A percentile compares a stretch with the other conserved stretches of the same genome.
These are phyloP conservation scores for Mortierella sp. DNA, from an alignment of 371 early-diverging fungal genomes.

Conservation along the genomic window DNA sequence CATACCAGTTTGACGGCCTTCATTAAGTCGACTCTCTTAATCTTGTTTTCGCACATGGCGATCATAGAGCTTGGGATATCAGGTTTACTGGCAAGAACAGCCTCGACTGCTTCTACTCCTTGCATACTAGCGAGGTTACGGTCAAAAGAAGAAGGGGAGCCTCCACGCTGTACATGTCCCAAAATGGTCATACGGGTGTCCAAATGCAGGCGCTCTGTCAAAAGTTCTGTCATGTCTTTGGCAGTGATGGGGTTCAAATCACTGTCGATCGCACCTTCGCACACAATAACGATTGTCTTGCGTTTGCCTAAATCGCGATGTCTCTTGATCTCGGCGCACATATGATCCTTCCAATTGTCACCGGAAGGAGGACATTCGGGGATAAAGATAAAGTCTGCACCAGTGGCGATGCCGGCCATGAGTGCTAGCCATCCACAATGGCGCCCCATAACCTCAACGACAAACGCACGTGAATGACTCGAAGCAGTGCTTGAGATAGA, in stretches of 20 bases:
- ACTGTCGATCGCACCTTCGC: slow-evolving; percentile 98
- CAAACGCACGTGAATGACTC: slow-evolving; percentile 98
- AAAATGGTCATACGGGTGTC: slow-evolving; percentile 96
- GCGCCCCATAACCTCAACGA: slow-evolving; percentile 99
- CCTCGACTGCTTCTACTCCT: slow-evolving; percentile 97
- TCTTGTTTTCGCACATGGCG: slow-evolving; percentile 89
- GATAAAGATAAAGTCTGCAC: slow-evolving; percentile 98
- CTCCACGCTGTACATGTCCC: slow-evolving; percentile 99
- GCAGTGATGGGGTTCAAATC: slow-evolving; percentile 92
- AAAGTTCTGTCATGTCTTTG: slow-evolving; percentile 85
- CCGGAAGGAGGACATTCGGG: slow-evolving; percentile 95
- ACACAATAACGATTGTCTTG: slow-evolving; percentile 95
- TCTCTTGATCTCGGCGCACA: slow-evolving; percentile 81
- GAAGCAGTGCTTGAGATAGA: slow-evolving; percentile 95
- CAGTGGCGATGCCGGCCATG: slow-evolving; percentile 94
- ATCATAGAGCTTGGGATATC: slow-evolving; percentile 93
- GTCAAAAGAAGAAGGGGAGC: slow-evolving; percentile 95
- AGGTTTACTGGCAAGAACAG: slow-evolving; percentile 87
- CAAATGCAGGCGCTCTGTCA: slow-evolving; percentile 83
- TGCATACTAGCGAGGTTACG: slow-evolving; percentile 94
- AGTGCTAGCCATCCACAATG: slow-evolving; percentile 99
- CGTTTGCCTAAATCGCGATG: slow-evolving; percentile 90
- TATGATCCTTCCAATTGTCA: slow-evolving; percentile 89
- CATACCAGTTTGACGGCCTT: slow-evolving; percentile 88
- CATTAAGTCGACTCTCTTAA: slow-evolving; percentile 89